Evolutionary conservation across 73 alveolate genomes (phyloP).

Genomic region (Tetrahymena elliotti): DNA sequence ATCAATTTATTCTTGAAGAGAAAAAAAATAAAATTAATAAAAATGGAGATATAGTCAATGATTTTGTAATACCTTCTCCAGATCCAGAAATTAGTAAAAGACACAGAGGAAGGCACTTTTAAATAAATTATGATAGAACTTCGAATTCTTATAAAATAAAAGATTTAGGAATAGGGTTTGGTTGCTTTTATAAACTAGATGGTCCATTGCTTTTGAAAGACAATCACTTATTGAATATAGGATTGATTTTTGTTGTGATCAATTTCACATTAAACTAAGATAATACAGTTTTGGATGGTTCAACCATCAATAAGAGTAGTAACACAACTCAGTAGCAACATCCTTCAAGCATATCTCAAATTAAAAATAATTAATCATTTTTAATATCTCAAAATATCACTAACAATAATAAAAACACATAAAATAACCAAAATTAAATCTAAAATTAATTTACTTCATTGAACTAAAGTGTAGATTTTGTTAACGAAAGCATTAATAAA

Average conservation of each 20-base stretch:
- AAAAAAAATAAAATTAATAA: not conserved
- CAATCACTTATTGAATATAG: conserved; percentile 72
- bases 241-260: conserved; percentile 66
- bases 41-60: conserved; percentile 26
- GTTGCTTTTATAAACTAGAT: conserved; percentile 66
- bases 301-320: not conserved
- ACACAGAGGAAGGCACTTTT: conserved; percentile 38
- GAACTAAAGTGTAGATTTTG: not conserved
- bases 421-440: not conserved
- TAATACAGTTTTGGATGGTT: not conserved
- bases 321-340: not conserved
- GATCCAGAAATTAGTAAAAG: conserved; percentile 12
- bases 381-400: not conserved
- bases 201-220: conserved; percentile 65
- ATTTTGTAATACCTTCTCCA: conserved; percentile 48
- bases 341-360: not conserved
- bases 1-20: not conserved
- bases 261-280: conserved; percentile 15
- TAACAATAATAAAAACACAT: not conserved
- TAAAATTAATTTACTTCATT: not conserved
- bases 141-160: conserved; percentile 14
- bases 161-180: conserved; percentile 86
- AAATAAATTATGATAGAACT: conserved; percentile 29
- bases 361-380: not conserved
- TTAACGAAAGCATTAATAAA: not conserved